Evolutionary conservation across 805 yeast species (phyloP).

Genomic region (Metschnikowia drakensbergensis): DNA sequence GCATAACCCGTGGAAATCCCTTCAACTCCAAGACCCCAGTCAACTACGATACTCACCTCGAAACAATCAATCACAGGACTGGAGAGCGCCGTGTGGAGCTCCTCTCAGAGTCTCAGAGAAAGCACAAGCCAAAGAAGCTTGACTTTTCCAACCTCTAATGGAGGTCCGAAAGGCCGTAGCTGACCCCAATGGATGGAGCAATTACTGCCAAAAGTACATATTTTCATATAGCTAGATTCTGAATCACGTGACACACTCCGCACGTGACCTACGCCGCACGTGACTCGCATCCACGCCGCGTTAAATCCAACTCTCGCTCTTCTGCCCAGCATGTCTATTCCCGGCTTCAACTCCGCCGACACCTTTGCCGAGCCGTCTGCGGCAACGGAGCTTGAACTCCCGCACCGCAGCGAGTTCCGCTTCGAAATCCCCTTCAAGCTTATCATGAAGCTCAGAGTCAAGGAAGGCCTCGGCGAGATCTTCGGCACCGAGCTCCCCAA

Average conservation of each 20-base stretch:
- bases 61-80: constrained; percentile 39
- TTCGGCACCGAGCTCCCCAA: constrained; percentile 89
- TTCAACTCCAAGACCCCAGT: constrained; percentile 17
- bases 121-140: constrained; percentile 38
- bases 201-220: too few species aligned
- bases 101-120: constrained; percentile 28
- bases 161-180: too few species aligned
- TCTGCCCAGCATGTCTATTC: constrained; percentile 13
- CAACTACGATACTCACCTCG: constrained; percentile 38
- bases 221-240: too few species aligned
- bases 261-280: not conserved
- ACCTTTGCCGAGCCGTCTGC: constrained; percentile 5
- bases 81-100: constrained; percentile 33
- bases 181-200: too few species aligned
- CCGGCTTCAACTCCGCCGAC: constrained; percentile 11
- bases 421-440: constrained; percentile 59
- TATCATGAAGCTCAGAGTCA: constrained; percentile 47
- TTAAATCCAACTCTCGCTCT: too few species aligned
- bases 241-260: too few species aligned
- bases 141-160: constrained; percentile 19
- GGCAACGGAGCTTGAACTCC: constrained; percentile 24
- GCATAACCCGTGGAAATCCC: constrained; percentile 22
- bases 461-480: constrained; percentile 77
- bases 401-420: constrained; percentile 65
- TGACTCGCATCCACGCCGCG: not conserved